phyloP scores from a whole-genome alignment of 208 protist species.

The Entamoeba invadens region DNA sequence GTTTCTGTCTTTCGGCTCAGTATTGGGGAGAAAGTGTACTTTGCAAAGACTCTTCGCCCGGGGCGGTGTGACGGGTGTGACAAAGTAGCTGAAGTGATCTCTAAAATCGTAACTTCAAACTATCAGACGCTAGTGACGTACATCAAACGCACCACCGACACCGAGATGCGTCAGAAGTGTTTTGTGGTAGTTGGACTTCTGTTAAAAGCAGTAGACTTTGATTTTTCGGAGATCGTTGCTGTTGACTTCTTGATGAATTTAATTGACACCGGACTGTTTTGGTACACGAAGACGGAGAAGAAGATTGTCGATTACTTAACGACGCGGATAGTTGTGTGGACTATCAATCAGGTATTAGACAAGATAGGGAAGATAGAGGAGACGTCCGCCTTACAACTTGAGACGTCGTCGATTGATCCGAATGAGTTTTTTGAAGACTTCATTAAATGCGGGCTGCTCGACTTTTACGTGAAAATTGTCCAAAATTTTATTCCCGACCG shows the following conservation, averaged over 20 bases:
- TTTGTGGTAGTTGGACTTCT: background rate
- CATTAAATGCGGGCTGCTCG: background rate
- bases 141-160: background rate
- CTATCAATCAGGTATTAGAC: background rate
- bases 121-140: background rate
- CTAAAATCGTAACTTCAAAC: background rate
- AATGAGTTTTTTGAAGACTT: background rate
- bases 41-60: background rate
- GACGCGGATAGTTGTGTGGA: background rate
- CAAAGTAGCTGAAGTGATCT: background rate
- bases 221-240: background rate
- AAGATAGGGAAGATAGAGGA: background rate
- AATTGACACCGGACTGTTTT: background rate
- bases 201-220: background rate
- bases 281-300: background rate
- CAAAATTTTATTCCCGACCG: background rate
- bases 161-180: background rate
- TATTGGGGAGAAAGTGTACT: background rate
- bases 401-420: background rate
- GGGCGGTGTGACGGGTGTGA: background rate
- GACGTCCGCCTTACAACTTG: background rate
- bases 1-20: too few species aligned
- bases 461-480: background rate
- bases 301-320: background rate
- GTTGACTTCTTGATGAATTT: background rate